Evolutionary conservation across 768 basidiomycete genomes (phyloP).

Genomic region (Favolaschia claudopus): DNA sequence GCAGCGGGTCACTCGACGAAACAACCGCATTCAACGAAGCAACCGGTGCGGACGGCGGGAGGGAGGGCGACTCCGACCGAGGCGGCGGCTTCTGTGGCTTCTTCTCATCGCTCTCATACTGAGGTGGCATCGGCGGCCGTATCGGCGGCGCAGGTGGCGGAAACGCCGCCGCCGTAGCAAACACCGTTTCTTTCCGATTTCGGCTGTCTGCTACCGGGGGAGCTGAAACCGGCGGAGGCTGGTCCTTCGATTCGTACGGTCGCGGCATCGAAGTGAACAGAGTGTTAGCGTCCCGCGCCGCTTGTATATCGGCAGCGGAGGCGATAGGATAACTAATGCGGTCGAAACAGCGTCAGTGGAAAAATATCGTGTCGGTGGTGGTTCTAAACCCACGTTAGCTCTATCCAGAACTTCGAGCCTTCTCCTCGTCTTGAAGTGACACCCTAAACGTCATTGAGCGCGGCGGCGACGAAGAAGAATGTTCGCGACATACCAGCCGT

Average conservation of each 20-base stretch:
- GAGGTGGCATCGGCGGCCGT: conserved; percentile 4
- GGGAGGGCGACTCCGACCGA: neutral
- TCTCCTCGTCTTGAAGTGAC: conserved; percentile 40
- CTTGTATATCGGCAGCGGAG: conserved; percentile 10
- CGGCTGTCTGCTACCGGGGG: neutral
- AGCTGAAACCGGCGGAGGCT: too few relatives aligned
- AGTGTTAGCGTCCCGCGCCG: conserved; percentile 17
- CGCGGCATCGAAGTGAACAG: neutral
- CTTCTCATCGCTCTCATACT: conserved; percentile 15
- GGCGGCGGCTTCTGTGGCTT: neutral
- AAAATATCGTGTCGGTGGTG: neutral
- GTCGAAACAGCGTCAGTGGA: neutral
- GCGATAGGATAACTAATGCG: conserved; percentile 18
- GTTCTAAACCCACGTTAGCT: conserved; percentile 31
- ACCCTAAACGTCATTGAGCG: conserved; percentile 16
- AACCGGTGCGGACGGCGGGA: conserved; percentile 6
- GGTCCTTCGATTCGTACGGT: too few relatives aligned
- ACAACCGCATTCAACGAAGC: neutral
- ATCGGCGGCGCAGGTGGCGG: neutral
- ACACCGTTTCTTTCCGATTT: neutral
- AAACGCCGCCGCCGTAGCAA: neutral
- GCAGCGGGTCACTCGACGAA: conserved; percentile 24
- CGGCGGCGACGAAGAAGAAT: neutral
- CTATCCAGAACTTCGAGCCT: conserved; percentile 53
- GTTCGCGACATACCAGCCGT: conserved; percentile 38